Percentiles rank a stretch among this genome's conserved stretches.
These are phyloP conservation scores for Brassica incana DNA, from an alignment of 345 rosid species.

Conservation along the genomic window DNA sequence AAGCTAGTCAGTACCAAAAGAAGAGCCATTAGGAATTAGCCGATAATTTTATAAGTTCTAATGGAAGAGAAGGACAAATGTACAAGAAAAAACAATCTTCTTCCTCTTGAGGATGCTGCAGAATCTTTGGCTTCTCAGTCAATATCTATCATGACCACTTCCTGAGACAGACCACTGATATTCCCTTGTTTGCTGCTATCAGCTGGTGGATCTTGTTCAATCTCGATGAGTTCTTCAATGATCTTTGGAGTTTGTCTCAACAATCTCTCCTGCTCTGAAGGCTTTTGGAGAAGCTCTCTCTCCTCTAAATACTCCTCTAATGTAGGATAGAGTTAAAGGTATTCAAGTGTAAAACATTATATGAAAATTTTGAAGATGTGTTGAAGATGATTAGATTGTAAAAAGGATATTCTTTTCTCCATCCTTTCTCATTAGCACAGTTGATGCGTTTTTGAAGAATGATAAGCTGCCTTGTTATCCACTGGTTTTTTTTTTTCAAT, in stretches of 20 bases:
- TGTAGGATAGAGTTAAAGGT: slow-evolving; percentile 34
- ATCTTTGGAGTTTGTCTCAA: slow-evolving; percentile 28
- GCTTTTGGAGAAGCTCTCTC: slow-evolving; percentile 34
- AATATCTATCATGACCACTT: slow-evolving; percentile 11
- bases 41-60: slow-evolving; percentile 8
- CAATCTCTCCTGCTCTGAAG: slow-evolving; percentile 38
- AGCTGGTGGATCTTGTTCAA: not conserved
- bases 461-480: slow-evolving; percentile 37
- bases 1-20: slow-evolving; percentile 5
- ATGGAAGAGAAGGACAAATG: not conserved
- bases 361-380: not conserved
- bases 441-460: slow-evolving; percentile 37
- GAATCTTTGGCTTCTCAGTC: slow-evolving; percentile 14
- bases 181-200: slow-evolving; percentile 9
- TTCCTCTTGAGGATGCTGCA: not conserved
- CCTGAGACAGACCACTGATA: slow-evolving; percentile 5
- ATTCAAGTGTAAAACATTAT: slow-evolving; percentile 15
- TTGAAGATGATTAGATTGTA: not conserved
- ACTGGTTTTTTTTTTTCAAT: slow-evolving; percentile 12
- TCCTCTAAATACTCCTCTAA: slow-evolving; percentile 33
- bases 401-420: slow-evolving; percentile 41
- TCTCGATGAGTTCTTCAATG: slow-evolving; percentile 31
- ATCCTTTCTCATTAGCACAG: slow-evolving; percentile 38
- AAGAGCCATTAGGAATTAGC: not conserved
- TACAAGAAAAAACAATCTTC: not conserved